These are phyloP conservation scores for Chloris gayana DNA, from an alignment of 176 grass and related monocot species.

Conservation along the genomic window DNA sequence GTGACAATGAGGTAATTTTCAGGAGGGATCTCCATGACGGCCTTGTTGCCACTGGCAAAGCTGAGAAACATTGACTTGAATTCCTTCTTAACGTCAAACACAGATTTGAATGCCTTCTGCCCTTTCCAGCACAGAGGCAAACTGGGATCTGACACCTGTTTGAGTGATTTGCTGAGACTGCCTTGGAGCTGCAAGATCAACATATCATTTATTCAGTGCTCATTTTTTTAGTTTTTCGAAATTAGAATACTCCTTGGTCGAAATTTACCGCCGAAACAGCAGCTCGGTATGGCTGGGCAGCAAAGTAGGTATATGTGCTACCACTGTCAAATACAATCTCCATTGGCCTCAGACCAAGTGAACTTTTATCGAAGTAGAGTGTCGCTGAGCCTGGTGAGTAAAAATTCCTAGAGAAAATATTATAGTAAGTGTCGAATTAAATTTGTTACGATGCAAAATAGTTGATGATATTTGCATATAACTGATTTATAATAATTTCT, in stretches of 20 bases:
- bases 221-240: background rate
- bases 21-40: conserved; percentile 81
- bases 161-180: conserved; percentile 59
- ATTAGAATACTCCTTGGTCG: background rate
- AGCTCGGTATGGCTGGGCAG: conserved; percentile 66
- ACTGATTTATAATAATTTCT: background rate
- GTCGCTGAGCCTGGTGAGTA: conserved; percentile 86
- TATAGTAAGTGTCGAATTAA: background rate
- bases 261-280: conserved; percentile 75
- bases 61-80: conserved; percentile 76
- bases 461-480: background rate
- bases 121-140: conserved; percentile 94
- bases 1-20: conserved; percentile 93
- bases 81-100: conserved; percentile 76
- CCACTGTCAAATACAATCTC: conserved; percentile 90
- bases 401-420: conserved; percentile 61
- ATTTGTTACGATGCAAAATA: background rate
- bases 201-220: conserved; percentile 20
- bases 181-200: conserved; percentile 60
- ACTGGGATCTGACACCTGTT: conserved; percentile 58
- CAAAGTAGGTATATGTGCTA: conserved; percentile 89
- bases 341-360: conserved; percentile 65
- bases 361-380: conserved; percentile 59
- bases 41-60: conserved; percentile 64
- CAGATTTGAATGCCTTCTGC: conserved; percentile 77